Evolutionary conservation across 1,284 basidiomycete genomes (phyloP).

Genomic region (Sanghuangporus weigelae): DNA sequence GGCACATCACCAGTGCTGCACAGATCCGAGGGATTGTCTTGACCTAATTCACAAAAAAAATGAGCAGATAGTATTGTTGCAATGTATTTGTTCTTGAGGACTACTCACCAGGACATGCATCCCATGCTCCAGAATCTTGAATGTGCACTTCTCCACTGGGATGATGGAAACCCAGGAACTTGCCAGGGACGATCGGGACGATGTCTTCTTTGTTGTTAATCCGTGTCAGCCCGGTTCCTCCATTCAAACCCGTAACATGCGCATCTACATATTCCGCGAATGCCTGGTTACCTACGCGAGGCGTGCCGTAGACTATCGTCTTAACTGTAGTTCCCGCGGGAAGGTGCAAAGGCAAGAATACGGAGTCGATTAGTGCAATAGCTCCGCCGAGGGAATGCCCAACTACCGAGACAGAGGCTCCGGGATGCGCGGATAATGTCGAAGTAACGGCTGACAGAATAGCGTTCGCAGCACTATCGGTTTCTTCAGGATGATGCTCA

Average conservation of each 20-base stretch:
- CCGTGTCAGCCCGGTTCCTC: slow-evolving; percentile 33
- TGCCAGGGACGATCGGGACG: slow-evolving; percentile 37
- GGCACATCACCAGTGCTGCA: slow-evolving; percentile 55
- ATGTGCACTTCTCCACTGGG: slow-evolving; percentile 58
- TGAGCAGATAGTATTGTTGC: no score
- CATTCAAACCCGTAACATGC: slow-evolving; percentile 25
- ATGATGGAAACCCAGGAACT: slow-evolving; percentile 49
- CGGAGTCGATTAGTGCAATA: slow-evolving; percentile 42
- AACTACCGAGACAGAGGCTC: slow-evolving; percentile 40
- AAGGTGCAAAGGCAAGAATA: slow-evolving; percentile 34
- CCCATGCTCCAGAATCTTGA: slow-evolving; percentile 41
- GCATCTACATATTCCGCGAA: slow-evolving; percentile 56
- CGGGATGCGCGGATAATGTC: slow-evolving; percentile 34
- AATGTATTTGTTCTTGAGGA: no score
- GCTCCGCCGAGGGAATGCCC: slow-evolving; percentile 56
- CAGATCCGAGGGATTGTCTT: slow-evolving; percentile 31
- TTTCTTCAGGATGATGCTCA: neutral
- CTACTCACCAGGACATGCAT: slow-evolving; percentile 38
- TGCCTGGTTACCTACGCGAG: slow-evolving; percentile 58
- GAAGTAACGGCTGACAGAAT: slow-evolving; percentile 46
- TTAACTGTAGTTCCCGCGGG: slow-evolving; percentile 28
- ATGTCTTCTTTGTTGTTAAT: slow-evolving; percentile 41
- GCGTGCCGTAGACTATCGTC: slow-evolving; percentile 46
- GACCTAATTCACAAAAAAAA: slow-evolving; percentile 29
- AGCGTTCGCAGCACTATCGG: slow-evolving; percentile 38